phyloP scores from a whole-genome alignment of 768 basidiomycete genomes.

The Russula compacta region DNA sequence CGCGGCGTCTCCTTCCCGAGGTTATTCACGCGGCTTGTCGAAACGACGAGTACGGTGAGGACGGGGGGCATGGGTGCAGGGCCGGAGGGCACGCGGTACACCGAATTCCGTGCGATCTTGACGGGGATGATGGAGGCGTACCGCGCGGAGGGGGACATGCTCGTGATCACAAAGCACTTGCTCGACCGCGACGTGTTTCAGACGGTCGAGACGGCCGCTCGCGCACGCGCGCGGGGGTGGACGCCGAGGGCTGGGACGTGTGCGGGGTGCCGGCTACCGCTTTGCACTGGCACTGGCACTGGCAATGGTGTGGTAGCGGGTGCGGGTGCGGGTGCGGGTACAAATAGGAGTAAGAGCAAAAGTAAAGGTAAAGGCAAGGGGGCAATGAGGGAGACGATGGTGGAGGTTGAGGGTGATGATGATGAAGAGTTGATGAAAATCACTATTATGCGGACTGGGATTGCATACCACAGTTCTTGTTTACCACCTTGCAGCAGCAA shows the following conservation, averaged over 20 bases:
- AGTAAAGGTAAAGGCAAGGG: constrained; percentile 15
- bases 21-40: constrained; percentile 86
- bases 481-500: constrained; percentile 22
- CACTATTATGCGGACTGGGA: constrained; percentile 49
- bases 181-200: constrained; percentile 77
- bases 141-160: constrained; percentile 82
- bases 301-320: neutral
- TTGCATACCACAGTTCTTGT: constrained; percentile 47
- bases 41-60: constrained; percentile 39
- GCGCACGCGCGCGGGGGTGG: constrained; percentile 58
- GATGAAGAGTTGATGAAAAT: constrained; percentile 24
- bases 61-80: constrained; percentile 32
- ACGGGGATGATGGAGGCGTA: constrained; percentile 96
- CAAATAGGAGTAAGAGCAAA: neutral
- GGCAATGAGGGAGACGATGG: constrained; percentile 1
- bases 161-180: constrained; percentile 74
- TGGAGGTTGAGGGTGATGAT: constrained; percentile 9
- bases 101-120: constrained; percentile 85
- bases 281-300: neutral
- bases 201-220: constrained; percentile 49
- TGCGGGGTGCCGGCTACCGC: constrained; percentile 40
- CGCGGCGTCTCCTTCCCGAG: constrained; percentile 72
- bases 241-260: constrained; percentile 42
- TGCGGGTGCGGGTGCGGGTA: neutral
- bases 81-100: constrained; percentile 53